Base-by-base conservation (phyloP, 2,329 filamentous ascomycete species). In the Neoascochyta sp. region DNA sequence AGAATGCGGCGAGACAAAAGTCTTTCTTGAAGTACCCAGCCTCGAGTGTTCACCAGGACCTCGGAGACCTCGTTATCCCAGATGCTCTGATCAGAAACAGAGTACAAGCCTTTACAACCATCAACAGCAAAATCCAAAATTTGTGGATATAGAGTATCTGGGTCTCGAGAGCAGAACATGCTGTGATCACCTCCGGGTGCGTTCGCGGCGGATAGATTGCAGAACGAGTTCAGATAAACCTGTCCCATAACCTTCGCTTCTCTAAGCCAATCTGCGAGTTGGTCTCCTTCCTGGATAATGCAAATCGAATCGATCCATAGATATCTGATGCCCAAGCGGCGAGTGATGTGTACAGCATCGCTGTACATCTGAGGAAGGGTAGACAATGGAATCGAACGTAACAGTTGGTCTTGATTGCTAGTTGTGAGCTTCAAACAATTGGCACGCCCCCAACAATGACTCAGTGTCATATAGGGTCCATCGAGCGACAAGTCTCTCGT, bases 221-320 rank as follows among this genome's bases (percentile, higher is more conserved):
- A 38, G 9, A 29, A 21, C 3, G 29, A 43, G 16, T 36, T 16
- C 8, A 11, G 28, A 13, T 39, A 39, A 4, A 45, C 29, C 12
- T 35, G 36, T 6, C 32, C 14, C 36, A 45, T 43, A 3, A 27
- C 10, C 7, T 22, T 14, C 7, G 36, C 26, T 28, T 43, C 34
- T 12, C n/a, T 18, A 15, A 14, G 7, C 28, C 32, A 35, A 11
- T 39, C 32, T 3, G 13, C 17, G 3, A 19, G 18, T 12, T 32
- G 22, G 11, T 34, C 15, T 3, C 27, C 27, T 32, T 38, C 25
- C 21, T 36, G 24, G 4, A 27, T 22, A 4, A 43, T 39, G 15
- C 41, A 41, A 4, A 39, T 17, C 6, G 29, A 29, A 16, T 51
- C 43, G 17, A 50, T 47, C 38, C 45, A 52, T 3, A 52, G 22